phyloP scores from a whole-genome alignment of 805 yeast species.

The Hemisphaericaspora nanyangensis region DNA sequence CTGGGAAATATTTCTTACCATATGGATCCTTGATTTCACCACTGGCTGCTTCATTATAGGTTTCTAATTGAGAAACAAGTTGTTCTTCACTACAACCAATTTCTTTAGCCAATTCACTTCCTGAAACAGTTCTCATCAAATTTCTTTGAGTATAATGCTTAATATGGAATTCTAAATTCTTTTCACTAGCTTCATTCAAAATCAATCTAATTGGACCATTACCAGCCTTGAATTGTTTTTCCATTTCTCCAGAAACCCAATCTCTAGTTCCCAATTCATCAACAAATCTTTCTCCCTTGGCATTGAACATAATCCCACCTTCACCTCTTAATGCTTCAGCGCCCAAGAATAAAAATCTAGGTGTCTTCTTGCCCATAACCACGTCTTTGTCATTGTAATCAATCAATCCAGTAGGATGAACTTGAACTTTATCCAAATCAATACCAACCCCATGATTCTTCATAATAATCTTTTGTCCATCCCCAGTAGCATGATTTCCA shows the following conservation, averaged over 20 bases:
- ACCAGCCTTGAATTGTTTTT: slow-evolving; percentile 35
- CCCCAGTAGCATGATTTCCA: slow-evolving; percentile 60
- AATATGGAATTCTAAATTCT: slow-evolving; percentile 46
- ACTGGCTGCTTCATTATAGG: slow-evolving; percentile 39
- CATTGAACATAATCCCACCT: slow-evolving; percentile 57
- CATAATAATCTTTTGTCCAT: slow-evolving; percentile 55
- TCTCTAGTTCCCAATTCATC: slow-evolving; percentile 61
- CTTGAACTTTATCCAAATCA: slow-evolving; percentile 63
- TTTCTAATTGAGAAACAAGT: slow-evolving; percentile 30
- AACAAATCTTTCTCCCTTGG: slow-evolving; percentile 52
- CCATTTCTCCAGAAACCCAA: slow-evolving; percentile 56
- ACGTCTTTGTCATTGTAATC: slow-evolving; percentile 45
- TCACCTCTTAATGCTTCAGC: slow-evolving; percentile 67
- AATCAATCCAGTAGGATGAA: slow-evolving; percentile 65
- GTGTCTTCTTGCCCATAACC: slow-evolving; percentile 31
- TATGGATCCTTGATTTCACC: slow-evolving; percentile 40
- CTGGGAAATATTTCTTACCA: slow-evolving; percentile 48
- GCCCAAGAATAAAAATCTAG: slow-evolving; percentile 55
- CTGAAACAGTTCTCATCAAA: slow-evolving; percentile 46
- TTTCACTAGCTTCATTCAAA: slow-evolving; percentile 44
- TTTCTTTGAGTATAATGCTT: slow-evolving; percentile 56
- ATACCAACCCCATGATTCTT: slow-evolving; percentile 51
- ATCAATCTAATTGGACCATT: slow-evolving; percentile 49
- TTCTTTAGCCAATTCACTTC: slow-evolving; percentile 41
- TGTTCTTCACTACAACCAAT: slow-evolving; percentile 25